A percentile compares a stretch with the other conserved stretches of the same genome.
phyloP scores from a whole-genome alignment of 2,329 filamentous ascomycete genomes.

The Pestalotiopsis fici region DNA sequence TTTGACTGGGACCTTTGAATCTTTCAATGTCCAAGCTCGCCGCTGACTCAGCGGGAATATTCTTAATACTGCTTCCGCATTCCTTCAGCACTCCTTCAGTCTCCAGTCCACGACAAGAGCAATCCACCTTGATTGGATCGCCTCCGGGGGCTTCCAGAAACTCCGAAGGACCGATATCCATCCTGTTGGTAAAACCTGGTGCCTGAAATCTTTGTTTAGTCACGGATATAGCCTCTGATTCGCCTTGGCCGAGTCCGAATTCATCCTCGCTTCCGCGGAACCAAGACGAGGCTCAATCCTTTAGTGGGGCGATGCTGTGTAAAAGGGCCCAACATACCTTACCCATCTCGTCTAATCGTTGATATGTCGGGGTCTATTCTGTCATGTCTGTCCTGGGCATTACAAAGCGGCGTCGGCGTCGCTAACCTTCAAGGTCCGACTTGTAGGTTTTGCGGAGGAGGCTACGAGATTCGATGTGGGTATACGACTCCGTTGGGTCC shows the following conservation, averaged over 20 bases:
- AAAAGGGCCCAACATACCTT: neutral
- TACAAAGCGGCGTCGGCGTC: constrained; percentile 1
- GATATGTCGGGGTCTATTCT: neutral
- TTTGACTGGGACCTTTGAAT: no score
- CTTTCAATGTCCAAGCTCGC: neutral
- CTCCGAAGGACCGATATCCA: neutral
- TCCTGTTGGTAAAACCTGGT: neutral
- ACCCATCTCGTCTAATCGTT: neutral
- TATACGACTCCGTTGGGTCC: neutral
- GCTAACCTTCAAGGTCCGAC: neutral
- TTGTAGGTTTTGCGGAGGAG: neutral
- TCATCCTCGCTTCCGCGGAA: neutral
- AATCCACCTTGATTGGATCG: neutral
- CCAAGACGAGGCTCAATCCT: neutral
- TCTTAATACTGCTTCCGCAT: neutral
- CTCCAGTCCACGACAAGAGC: neutral
- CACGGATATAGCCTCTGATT: neutral
- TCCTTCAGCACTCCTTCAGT: neutral
- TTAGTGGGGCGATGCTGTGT: neutral
- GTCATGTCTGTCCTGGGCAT: neutral
- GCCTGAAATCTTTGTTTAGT: neutral
- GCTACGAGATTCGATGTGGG: neutral
- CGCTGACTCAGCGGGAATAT: neutral
- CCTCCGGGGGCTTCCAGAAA: neutral
- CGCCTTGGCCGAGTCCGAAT: neutral